Conservation (phyloP, 73 alveolate genomes). For the Blepharisma stoltei region DNA sequence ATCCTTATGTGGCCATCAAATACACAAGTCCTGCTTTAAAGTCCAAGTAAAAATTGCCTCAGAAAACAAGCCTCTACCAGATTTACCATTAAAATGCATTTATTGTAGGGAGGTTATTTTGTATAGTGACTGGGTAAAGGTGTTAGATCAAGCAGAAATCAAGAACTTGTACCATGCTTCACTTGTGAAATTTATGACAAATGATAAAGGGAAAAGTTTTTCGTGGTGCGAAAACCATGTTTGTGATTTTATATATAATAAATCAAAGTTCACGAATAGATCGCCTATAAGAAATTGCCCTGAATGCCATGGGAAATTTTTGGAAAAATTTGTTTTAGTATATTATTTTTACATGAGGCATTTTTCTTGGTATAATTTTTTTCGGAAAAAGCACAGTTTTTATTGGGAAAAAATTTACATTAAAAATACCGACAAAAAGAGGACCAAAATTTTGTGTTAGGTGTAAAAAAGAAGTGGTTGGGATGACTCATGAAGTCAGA, state of each 20-base stretch:
- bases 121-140: slow-evolving; percentile 9
- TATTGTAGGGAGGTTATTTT: not conserved
- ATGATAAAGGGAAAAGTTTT: not conserved
- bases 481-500: slow-evolving; percentile 1
- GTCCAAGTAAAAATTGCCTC: not conserved
- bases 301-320: not conserved
- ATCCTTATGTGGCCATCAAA: slow-evolving; percentile 7
- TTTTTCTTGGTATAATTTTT: no score
- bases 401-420: no score
- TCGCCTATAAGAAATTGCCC: not conserved
- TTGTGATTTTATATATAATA: not conserved
- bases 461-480: not conserved
- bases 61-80: not conserved
- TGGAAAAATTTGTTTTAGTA: no score
- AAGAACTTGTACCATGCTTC: not conserved
- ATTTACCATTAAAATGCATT: slow-evolving; percentile 6
- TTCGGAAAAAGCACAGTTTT: no score
- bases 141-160: not conserved
- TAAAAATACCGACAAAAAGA: no score
- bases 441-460: not conserved
- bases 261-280: not conserved
- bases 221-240: slow-evolving; percentile 8
- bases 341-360: no score
- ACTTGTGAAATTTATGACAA: not conserved
- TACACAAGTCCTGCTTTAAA: not conserved